Evolutionary conservation across 169 alveolate species (phyloP).

Genomic region (Plasmodium inui): DNA sequence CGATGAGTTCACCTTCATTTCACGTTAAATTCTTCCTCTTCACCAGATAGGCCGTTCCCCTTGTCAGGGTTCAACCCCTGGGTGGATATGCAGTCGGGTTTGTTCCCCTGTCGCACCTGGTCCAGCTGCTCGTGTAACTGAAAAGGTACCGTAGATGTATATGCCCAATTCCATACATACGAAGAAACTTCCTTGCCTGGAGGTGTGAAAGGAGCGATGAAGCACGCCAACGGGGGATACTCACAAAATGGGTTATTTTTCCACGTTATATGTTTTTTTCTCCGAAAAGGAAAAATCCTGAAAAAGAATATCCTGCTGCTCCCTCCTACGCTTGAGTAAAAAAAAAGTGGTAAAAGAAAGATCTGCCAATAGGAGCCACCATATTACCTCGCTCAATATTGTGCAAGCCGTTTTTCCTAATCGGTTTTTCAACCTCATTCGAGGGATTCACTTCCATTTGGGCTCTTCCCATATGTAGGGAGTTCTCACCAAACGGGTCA

Average conservation of each 20-base stretch:
- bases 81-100: neutral
- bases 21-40: neutral
- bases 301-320: neutral
- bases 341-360: neutral
- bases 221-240: neutral
- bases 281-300: neutral
- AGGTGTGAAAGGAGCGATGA: neutral
- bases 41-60: neutral
- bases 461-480: neutral
- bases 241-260: neutral
- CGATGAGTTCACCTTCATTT: neutral
- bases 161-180: neutral
- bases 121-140: neutral
- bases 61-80: neutral
- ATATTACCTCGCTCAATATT: neutral
- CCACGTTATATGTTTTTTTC: neutral
- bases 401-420: neutral
- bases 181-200: neutral
- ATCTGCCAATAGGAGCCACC: neutral
- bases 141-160: neutral
- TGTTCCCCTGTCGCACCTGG: neutral
- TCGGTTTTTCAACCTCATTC: neutral
- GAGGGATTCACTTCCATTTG: neutral
- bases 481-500: neutral
- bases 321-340: neutral